Evolutionary conservation across 208 protist species (phyloP), one percentile per base, ranked within the genome.

Genomic region (Endotrypanum monterogeii): DNA sequence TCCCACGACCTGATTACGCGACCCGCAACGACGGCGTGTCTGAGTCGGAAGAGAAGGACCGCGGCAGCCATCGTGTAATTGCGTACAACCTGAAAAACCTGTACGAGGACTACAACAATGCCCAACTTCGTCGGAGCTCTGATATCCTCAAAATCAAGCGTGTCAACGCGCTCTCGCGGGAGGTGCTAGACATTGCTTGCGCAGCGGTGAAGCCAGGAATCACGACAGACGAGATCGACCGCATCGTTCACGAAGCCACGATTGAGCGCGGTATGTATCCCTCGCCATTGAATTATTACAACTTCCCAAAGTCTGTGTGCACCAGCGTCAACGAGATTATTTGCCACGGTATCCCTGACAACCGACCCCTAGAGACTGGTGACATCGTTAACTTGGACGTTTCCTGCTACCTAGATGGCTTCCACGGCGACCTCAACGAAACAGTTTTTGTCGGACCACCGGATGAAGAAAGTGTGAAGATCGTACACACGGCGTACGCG

Each of bases 371-470:
- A 0, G 67, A 96, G 72, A 94, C 99, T 37, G 99, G 98, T 46
- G 99, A 99, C 81, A 99, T 99, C 79, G 82, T 99, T 20, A 99
- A 99, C 83, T 78, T 99, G 16, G 99, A 99, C 86, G 90, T 99
- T 20, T 96, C 97, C n/a, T 86, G 97, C 75, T 99, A 97, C 86
- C 87, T 98, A 39, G 86, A 97, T 37, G 95, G 92, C 44, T 93
- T 94, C 75, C 96, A 98, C 69, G 96, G 95, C 18, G 97, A 99
- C 73, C 69, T 98, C 23, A 98, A 97, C 82, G 94, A 98, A 82
- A 99, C 96, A 0, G 87, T 98, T 4, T 97, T 97, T 76, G 93
- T 98, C 3, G 96, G 96, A 11, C 88, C 78, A 51, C 91, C 92
- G 2, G 86, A 93, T 62, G 82, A 76, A 18, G 91, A 96, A 62